A percentile compares a stretch with the other conserved stretches of the same genome.
These are phyloP conservation scores for Zasmidium citrigriseum DNA, from an alignment of 2,329 filamentous ascomycete genomes.

Conservation along the genomic window DNA sequence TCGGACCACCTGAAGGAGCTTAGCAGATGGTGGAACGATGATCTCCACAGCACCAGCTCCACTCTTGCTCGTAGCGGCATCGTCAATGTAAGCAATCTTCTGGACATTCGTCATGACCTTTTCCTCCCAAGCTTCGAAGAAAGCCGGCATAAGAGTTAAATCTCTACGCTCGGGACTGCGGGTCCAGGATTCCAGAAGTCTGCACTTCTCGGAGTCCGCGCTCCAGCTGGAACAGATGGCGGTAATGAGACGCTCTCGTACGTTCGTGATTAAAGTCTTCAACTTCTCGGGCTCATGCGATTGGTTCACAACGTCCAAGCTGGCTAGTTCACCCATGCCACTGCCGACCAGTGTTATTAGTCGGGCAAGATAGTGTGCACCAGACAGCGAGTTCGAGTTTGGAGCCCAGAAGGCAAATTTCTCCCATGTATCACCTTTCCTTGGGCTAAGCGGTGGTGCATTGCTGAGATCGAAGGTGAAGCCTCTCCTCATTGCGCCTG, in stretches of 20 bases:
- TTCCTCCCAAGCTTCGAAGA: conserved; percentile 83
- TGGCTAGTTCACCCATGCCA: conserved; percentile 81
- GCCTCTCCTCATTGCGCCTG: conserved; percentile 59
- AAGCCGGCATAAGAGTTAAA: conserved; percentile 85
- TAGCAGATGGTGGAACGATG: conserved; percentile 79
- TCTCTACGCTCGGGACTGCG: conserved; percentile 78
- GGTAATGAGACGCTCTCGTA: conserved; percentile 81
- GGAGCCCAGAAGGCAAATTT: conserved; percentile 95
- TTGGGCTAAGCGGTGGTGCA: conserved; percentile 74
- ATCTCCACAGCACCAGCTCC: conserved; percentile 74
- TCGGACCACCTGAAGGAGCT: conserved; percentile 86
- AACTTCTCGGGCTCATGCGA: conserved; percentile 62
- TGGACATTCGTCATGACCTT: conserved; percentile 84
- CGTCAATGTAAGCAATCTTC: conserved; percentile 90
- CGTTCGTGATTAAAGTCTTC: conserved; percentile 70
- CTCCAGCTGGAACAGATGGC: conserved; percentile 92
- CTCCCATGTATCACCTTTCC: conserved; percentile 78
- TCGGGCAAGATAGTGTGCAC: conserved; percentile 84
- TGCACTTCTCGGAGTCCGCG: conserved; percentile 88
- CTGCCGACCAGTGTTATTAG: conserved; percentile 82
- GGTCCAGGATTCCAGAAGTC: conserved; percentile 91
- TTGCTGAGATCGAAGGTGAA: conserved; percentile 80
- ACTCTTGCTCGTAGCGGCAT: conserved; percentile 63
- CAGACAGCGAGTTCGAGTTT: conserved; percentile 85
- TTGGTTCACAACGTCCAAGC: conserved; percentile 66